These are phyloP conservation scores for Aspergillus bombycis DNA, from an alignment of 2,329 filamentous ascomycete genomes.

Conservation along the genomic window DNA sequence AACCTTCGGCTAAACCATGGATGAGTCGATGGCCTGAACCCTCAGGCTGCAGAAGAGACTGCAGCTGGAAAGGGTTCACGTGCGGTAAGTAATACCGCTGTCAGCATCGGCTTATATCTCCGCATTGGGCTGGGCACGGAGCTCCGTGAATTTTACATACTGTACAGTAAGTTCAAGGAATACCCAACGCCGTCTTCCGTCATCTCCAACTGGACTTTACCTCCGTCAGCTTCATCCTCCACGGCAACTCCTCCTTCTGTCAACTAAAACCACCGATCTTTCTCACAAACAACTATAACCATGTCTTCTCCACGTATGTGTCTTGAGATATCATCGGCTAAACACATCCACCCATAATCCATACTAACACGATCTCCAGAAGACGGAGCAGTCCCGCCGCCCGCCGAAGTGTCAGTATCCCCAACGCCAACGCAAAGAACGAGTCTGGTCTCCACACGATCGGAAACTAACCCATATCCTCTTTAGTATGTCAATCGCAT, in stretches of 20 bases:
- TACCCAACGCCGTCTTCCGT: not conserved
- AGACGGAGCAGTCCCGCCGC: constrained; percentile 29
- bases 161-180: not conserved
- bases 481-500: constrained; percentile 57
- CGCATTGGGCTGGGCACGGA: not conserved
- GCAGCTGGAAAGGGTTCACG: not conserved
- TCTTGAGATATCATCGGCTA: not conserved
- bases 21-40: not conserved
- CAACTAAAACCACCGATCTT: not conserved
- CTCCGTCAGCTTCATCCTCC: constrained; percentile 4
- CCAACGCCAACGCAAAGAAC: not conserved
- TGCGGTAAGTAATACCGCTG: not conserved
- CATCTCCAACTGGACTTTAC: not conserved
- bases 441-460: not conserved
- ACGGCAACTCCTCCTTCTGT: not conserved
- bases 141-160: not conserved
- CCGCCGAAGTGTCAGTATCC: constrained; percentile 42
- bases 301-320: constrained; percentile 1
- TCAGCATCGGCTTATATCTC: not conserved
- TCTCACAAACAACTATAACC: not conserved
- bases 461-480: constrained; percentile 1
- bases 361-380: constrained; percentile 17
- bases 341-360: not conserved
- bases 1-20: not conserved
- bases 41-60: not conserved